Evolutionary conservation across 768 basidiomycete genomes (phyloP).

Genomic region (Hypsizygus marmoreus): DNA sequence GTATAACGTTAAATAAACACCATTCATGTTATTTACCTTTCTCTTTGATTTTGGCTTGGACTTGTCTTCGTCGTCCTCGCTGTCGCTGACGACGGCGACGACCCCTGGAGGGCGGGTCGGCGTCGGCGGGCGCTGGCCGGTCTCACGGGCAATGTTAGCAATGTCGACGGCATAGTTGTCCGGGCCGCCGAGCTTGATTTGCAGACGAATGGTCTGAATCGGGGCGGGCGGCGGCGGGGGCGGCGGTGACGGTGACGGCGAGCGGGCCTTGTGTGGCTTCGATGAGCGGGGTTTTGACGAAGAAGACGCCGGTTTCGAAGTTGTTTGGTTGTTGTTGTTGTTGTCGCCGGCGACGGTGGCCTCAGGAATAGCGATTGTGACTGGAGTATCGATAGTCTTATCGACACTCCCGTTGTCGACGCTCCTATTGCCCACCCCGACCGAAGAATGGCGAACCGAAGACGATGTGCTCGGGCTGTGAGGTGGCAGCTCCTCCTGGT

Average conservation of each 20-base stretch:
- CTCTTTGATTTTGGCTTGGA: slow-evolving; percentile 36
- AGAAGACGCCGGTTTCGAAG: slow-evolving; percentile 18
- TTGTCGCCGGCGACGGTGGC: slow-evolving; percentile 7
- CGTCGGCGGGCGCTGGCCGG: slow-evolving; percentile 50
- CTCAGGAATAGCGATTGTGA: slow-evolving; percentile 9
- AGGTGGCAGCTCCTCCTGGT: not conserved
- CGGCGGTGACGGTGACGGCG: slow-evolving; percentile 22
- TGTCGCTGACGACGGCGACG: slow-evolving; percentile 48
- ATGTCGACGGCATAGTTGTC: slow-evolving; percentile 68
- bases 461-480: not conserved
- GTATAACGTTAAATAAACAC: slow-evolving; percentile 5
- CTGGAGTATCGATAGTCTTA: slow-evolving; percentile 7
- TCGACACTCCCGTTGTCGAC: slow-evolving; percentile 16
- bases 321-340: slow-evolving; percentile 10
- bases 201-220: slow-evolving; percentile 59
- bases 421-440: not conserved
- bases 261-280: slow-evolving; percentile 30
- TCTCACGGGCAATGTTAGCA: slow-evolving; percentile 46
- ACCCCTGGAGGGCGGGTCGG: slow-evolving; percentile 43
- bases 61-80: slow-evolving; percentile 42
- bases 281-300: slow-evolving; percentile 55
- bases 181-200: slow-evolving; percentile 63
- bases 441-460: slow-evolving; percentile 4
- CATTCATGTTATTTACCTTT: slow-evolving; percentile 22
- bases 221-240: slow-evolving; percentile 48